Evolutionary conservation across 202 grass and related monocot species (phyloP).

Genomic region (Setaria viridis): DNA sequence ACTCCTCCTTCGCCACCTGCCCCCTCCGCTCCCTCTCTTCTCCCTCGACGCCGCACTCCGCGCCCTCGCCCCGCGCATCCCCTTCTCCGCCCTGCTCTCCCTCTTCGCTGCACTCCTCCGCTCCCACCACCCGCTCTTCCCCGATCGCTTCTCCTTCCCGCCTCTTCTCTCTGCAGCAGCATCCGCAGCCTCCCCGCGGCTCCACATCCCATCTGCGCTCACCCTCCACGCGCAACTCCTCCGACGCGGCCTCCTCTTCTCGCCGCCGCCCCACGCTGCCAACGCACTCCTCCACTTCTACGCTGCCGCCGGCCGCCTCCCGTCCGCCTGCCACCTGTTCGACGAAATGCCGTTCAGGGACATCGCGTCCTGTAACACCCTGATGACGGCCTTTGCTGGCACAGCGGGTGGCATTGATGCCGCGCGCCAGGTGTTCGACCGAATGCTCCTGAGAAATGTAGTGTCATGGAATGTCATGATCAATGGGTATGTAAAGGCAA

Average conservation of each 20-base stretch:
- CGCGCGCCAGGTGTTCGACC: conserved; percentile 54
- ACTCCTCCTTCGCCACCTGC: conserved; percentile 1
- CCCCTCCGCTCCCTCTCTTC: conserved; percentile 22
- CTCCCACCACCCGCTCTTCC: conserved; percentile 23
- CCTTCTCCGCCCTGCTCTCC: conserved; percentile 24
- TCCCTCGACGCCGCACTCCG: conserved; percentile 20
- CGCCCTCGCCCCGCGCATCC: conserved; percentile 16
- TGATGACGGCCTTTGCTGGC: conserved; percentile 50
- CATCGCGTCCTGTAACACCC: conserved; percentile 53
- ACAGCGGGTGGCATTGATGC: conserved; percentile 5
- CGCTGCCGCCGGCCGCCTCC: conserved; percentile 36
- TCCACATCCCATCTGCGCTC: background rate
- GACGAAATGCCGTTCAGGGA: conserved; percentile 58
- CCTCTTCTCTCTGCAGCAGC: conserved; percentile 24
- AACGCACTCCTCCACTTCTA: conserved; percentile 59
- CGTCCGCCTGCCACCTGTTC: conserved; percentile 43
- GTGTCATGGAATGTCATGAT: conserved; percentile 69
- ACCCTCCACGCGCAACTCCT: conserved; percentile 13
- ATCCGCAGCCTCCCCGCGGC: background rate
- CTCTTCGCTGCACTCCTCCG: conserved; percentile 29
- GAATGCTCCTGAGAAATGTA: conserved; percentile 49
- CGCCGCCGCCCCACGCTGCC: conserved; percentile 44
- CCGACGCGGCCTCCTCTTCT: conserved; percentile 55
- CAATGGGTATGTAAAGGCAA: conserved; percentile 52
- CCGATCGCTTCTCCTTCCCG: conserved; percentile 35